Percentiles rank a stretch among this genome's conserved stretches.
Evolutionary conservation across 441 rosid species (phyloP).

Genomic region (Melastoma candidum): DNA sequence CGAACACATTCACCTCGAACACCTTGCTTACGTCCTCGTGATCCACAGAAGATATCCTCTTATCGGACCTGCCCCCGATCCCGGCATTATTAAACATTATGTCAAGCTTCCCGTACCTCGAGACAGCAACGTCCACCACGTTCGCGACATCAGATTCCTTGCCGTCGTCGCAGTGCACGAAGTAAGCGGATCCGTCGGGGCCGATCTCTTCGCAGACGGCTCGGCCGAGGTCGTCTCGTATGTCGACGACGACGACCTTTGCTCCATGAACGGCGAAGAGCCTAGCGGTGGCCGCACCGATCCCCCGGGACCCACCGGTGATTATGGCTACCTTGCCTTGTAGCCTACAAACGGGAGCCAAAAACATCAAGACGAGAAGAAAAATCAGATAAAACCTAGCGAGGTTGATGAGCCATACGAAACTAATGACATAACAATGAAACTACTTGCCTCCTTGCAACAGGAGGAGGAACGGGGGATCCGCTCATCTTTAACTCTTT

Average conservation of each 20-base stretch:
- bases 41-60: constrained; percentile 18
- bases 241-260: constrained; percentile 31
- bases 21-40: constrained; percentile 22
- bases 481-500: no score
- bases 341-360: constrained; percentile 19
- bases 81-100: constrained; percentile 12
- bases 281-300: constrained; percentile 35
- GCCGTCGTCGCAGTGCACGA: constrained; percentile 36
- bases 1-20: constrained; percentile 23
- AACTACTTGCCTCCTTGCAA: no score
- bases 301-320: constrained; percentile 46
- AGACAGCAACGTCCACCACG: constrained; percentile 24
- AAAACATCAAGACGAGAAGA: neutral
- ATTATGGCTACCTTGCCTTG: constrained; percentile 40
- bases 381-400: no score
- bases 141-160: constrained; percentile 27
- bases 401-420: no score
- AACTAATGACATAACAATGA: no score
- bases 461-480: no score
- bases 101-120: constrained; percentile 14
- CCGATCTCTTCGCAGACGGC: constrained; percentile 21
- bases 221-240: constrained; percentile 29
- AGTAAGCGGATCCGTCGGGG: constrained; percentile 19
- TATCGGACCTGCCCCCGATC: constrained; percentile 16
- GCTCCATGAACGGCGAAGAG: constrained; percentile 40